These are phyloP conservation scores for Afroboletus lepidellus DNA, from an alignment of 1,284 basidiomycete species.

Conservation along the genomic window DNA sequence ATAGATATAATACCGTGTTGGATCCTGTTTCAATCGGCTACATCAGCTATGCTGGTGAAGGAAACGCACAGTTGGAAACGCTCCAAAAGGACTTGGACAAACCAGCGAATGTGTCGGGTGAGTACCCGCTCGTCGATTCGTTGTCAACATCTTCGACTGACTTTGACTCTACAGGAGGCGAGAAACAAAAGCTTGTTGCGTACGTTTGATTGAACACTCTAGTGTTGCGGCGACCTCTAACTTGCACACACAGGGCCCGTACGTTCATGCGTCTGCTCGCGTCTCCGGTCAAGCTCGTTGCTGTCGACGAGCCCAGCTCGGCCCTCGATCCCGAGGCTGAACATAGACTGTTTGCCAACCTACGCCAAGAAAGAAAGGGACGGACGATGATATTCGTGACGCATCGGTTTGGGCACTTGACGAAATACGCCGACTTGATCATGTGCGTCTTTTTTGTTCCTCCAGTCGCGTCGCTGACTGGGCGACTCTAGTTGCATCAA, in stretches of 20 bases:
- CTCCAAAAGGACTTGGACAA: conserved; percentile 37
- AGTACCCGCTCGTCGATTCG: neutral
- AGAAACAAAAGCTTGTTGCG: conserved; percentile 43
- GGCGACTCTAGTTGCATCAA: conserved; percentile 20
- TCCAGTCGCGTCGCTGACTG: too few species aligned
- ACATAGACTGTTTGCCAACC: conserved; percentile 48
- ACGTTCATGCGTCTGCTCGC: conserved; percentile 47
- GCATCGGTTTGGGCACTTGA: conserved; percentile 67
- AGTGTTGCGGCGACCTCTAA: neutral
- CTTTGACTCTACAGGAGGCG: conserved; percentile 34
- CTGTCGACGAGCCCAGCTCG: conserved; percentile 54
- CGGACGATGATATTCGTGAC: conserved; percentile 71
- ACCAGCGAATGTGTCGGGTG: conserved; percentile 36
- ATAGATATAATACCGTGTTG: conserved; percentile 29
- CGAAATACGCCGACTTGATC: conserved; percentile 60
- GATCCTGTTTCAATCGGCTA: conserved; percentile 31
- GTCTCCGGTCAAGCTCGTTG: conserved; percentile 42
- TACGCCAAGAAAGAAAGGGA: conserved; percentile 49
- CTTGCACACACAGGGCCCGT: conserved; percentile 28
- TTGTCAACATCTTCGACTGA: neutral
- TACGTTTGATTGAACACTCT: conserved; percentile 12
- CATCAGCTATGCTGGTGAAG: conserved; percentile 31
- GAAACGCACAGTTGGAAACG: conserved; percentile 34
- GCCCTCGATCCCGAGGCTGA: conserved; percentile 54
- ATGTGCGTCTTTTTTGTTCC: conserved; percentile 44